Base-by-base conservation (phyloP, 352 stramenopile genomes). In the Globisporangium ultimum region DNA sequence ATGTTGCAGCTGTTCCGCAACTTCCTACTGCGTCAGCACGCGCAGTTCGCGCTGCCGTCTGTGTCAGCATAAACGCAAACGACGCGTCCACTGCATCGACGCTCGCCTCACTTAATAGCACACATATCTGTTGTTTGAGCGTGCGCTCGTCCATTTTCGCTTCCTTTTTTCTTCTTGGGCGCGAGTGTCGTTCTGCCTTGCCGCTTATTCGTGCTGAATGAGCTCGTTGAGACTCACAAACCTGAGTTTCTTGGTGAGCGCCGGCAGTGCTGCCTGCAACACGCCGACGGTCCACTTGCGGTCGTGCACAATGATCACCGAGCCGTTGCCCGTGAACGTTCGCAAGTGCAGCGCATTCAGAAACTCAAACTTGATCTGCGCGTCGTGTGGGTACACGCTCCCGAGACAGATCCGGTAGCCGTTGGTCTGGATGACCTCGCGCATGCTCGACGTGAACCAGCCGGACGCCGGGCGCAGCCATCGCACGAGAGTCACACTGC, bases 351-450 rank as follows among this genome's bases (percentile, higher is more conserved):
- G 64, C 32, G 84, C 75, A 45, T 95, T 95, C 21, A 95, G 32
- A 2, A 59, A 55, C 61, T 89, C 76, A 1, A 70, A 84, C 58
- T 78, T 80, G 67, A 95, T 91, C 66, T 95, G 86, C 21, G 86
- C 86, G 58, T 95, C 86, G 57, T 95, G 86, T 3, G 86, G 86
- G 61, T 95, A 95, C 22, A 95, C 86, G 58, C 81, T 93, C 38
- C 86, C 86, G 53, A 95, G 73, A 64, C 81, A 92, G 51, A 95
- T 91, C 18, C 84, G 72, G 59, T 95, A 95, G n/a, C 84, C 82
- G 61, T 95, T 72, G 32, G 79, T 75, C 54, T 73, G 54, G 24
- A 81, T 70, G 54, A 95, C 78, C 50, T 88, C 72, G 42, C 79
- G 70, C 86, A 95, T 93, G 58, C 70, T 72, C 20, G 76, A 78